phyloP scores from a whole-genome alignment of 2,329 filamentous ascomycete genomes.

The Aspergillus texensis region DNA sequence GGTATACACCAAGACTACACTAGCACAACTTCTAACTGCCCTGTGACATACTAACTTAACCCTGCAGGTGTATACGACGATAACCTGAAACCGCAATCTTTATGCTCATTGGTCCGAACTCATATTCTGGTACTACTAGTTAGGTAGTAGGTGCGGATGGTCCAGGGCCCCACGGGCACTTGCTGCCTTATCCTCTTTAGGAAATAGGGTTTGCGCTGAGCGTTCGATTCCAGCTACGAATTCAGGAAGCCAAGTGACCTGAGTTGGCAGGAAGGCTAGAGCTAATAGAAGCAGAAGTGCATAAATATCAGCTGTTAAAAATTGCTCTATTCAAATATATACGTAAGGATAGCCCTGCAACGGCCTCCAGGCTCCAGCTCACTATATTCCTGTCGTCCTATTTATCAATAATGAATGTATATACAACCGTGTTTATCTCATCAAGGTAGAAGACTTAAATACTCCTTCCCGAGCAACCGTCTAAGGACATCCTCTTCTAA shows the following conservation, averaged over 20 bases:
- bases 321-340: background rate
- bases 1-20: background rate
- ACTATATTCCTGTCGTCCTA: background rate
- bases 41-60: no score
- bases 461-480: slow-evolving; percentile 22
- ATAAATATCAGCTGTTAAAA: background rate
- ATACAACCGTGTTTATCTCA: background rate
- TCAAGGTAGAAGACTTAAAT: slow-evolving; percentile 5
- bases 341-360: background rate
- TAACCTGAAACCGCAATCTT: no score
- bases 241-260: no score
- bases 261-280: no score
- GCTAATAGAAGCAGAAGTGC: background rate
- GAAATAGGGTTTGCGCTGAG: no score
- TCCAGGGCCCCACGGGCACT: no score
- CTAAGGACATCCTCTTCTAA: slow-evolving; percentile 21
- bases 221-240: no score
- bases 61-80: no score
- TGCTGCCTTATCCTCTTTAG: no score
- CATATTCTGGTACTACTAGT: no score
- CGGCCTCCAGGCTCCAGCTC: background rate
- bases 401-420: background rate
- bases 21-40: background rate
- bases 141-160: no score
- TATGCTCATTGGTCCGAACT: no score